These are phyloP conservation scores for Hypericum perforatum DNA, from an alignment of 345 rosid genomes.

Conservation along the genomic window DNA sequence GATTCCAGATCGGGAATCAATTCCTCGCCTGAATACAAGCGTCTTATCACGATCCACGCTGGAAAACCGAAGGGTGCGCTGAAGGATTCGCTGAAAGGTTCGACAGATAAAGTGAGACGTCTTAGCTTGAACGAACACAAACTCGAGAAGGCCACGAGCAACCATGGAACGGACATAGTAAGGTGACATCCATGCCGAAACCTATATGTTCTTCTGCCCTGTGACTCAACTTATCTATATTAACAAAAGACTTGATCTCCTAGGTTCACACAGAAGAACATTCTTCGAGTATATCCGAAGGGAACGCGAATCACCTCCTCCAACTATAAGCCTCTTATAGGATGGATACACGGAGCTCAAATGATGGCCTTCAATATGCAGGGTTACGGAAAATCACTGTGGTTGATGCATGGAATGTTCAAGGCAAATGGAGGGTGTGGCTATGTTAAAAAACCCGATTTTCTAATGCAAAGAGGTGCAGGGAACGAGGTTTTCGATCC, in stretches of 20 bases:
- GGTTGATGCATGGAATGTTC: conserved; percentile 83
- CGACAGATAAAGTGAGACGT: not conserved
- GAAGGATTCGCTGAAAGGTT: not conserved
- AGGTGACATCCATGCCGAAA: not conserved
- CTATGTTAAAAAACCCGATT: conserved; percentile 56
- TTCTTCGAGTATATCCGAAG: conserved; percentile 3
- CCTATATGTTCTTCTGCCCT: not conserved
- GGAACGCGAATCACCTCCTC: conserved; percentile 4
- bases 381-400: conserved; percentile 66
- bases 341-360: conserved; percentile 4
- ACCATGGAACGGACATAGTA: not conserved
- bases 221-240: no score
- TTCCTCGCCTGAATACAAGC: not conserved
- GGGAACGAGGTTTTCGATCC: conserved; percentile 36
- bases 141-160: conserved; percentile 1
- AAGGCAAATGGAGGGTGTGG: conserved; percentile 64
- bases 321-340: not conserved
- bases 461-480: conserved; percentile 31
- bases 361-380: conserved; percentile 11
- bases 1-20: not conserved
- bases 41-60: conserved; percentile 1
- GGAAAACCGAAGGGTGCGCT: conserved; percentile 4
- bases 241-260: no score
- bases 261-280: conserved; percentile 2
- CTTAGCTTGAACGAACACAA: conserved; percentile 3